A percentile compares a stretch with the other conserved stretches of the same genome.
phyloP scores from a whole-genome alignment of 2,329 filamentous ascomycete species.

The Alternaria solani region DNA sequence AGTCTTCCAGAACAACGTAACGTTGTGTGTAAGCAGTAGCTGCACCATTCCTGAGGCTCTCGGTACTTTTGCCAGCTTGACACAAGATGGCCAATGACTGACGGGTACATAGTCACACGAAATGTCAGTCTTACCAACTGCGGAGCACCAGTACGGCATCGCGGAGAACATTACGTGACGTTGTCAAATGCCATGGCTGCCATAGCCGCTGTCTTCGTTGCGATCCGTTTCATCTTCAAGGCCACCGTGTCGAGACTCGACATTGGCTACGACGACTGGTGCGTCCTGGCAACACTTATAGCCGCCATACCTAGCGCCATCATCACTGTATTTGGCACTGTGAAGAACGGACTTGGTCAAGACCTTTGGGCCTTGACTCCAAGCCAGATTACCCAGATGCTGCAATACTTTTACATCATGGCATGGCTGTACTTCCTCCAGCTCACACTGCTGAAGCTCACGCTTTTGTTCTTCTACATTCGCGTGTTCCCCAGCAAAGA shows the following conservation, averaged over 20 bases:
- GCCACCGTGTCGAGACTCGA: conserved; percentile 42
- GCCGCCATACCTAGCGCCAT: conserved; percentile 36
- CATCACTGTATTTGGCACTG: conserved; percentile 34
- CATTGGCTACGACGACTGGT: conserved; percentile 53
- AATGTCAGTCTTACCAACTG: conserved; percentile 54
- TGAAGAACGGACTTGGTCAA: conserved; percentile 55
- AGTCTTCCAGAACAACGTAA: conserved; percentile 29
- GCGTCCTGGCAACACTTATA: conserved; percentile 35
- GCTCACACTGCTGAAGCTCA: conserved; percentile 39
- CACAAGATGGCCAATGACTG: background rate
- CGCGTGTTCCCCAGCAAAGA: conserved; percentile 41
- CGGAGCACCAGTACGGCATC: conserved; percentile 50
- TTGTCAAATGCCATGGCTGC: conserved; percentile 47
- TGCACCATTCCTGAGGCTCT: conserved; percentile 36
- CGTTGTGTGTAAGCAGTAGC: conserved; percentile 25
- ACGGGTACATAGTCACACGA: conserved; percentile 45
- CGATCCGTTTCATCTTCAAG: conserved; percentile 50
- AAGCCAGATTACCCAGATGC: conserved; percentile 56
- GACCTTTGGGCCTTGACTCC: conserved; percentile 62
- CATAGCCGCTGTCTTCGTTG: conserved; percentile 46
- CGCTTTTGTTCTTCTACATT: conserved; percentile 43
- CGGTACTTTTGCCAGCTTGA: conserved; percentile 15
- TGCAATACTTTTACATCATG: conserved; percentile 47
- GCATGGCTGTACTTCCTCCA: conserved; percentile 47
- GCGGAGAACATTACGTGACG: conserved; percentile 43